A percentile compares a stretch with the other conserved stretches of the same genome.
Conservation (phyloP, 257 asterid genomes). For the Osmanthus fragrans region DNA sequence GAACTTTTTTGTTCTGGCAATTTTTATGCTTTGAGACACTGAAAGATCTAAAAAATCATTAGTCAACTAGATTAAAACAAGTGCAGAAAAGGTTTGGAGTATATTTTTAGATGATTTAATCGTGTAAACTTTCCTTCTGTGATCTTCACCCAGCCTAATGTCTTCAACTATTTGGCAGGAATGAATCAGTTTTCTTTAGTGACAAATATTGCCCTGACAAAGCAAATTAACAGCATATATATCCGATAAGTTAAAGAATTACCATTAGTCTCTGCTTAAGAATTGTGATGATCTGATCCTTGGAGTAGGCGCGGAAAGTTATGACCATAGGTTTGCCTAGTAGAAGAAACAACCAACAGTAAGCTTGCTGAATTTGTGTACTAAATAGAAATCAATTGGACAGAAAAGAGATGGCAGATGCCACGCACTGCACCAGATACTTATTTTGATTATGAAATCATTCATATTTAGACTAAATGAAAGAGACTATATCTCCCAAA, state of each 20-base stretch:
- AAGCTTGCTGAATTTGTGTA: slow-evolving; percentile 14
- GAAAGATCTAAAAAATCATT: slow-evolving; percentile 11
- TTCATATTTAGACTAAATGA: neutral
- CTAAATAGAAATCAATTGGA: slow-evolving; percentile 11
- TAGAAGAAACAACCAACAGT: slow-evolving; percentile 18
- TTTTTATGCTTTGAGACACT: neutral
- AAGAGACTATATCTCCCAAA: neutral
- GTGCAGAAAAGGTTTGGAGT: neutral
- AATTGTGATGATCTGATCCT: slow-evolving; percentile 82
- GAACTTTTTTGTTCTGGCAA: neutral
- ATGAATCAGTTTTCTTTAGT: neutral
- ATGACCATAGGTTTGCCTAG: slow-evolving; percentile 91
- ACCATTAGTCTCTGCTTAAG: slow-evolving; percentile 81
- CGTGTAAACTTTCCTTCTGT: slow-evolving; percentile 15
- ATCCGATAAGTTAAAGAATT: slow-evolving; percentile 25
- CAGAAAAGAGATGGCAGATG: slow-evolving; percentile 6
- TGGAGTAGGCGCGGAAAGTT: slow-evolving; percentile 87
- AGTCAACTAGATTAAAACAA: slow-evolving; percentile 1
- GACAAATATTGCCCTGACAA: neutral
- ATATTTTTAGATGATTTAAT: neutral
- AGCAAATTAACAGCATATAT: slow-evolving; percentile 5
- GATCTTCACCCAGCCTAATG: slow-evolving; percentile 13
- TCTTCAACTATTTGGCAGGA: neutral
- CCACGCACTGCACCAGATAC: slow-evolving; percentile 1
- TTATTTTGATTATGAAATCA: neutral